Conservation (phyloP, 257 asterid species). For the Solanum chaucha region DNA sequence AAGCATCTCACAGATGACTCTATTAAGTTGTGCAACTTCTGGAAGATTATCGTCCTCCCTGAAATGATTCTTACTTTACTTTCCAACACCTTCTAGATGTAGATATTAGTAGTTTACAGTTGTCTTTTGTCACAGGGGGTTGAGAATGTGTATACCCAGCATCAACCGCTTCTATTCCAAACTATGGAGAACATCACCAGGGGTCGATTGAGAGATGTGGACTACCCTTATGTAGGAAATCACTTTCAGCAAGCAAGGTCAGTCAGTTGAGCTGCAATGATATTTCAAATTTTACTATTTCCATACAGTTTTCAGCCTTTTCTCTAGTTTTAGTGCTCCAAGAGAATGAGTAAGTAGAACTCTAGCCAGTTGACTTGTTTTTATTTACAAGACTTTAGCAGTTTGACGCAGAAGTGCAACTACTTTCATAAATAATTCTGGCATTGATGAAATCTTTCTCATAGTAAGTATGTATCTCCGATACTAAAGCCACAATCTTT, state of each 20-base stretch:
- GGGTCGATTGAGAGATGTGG: constrained; percentile 93
- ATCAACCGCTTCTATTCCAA: constrained; percentile 85
- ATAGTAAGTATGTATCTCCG: not conserved
- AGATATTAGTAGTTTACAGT: not conserved
- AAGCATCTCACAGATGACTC: not conserved
- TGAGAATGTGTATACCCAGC: constrained; percentile 98
- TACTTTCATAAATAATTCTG: not conserved
- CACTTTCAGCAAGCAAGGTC: constrained; percentile 94
- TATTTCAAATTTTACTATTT: not conserved
- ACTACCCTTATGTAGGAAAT: constrained; percentile 91
- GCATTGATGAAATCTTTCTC: not conserved
- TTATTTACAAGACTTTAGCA: not conserved
- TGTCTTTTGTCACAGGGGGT: constrained; percentile 55
- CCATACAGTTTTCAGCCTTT: not conserved
- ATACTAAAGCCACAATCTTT: not conserved
- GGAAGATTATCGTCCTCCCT: not conserved
- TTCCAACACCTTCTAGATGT: not conserved
- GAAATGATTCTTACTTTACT: not conserved
- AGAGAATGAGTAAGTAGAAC: not conserved
- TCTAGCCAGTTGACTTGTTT: not conserved
- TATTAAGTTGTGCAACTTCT: not conserved
- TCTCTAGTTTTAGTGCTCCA: not conserved
- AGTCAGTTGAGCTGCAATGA: constrained; percentile 3
- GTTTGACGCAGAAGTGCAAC: not conserved
- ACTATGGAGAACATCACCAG: constrained; percentile 88